phyloP scores from a whole-genome alignment of 768 basidiomycete genomes.

The Goffeauzyma gilvescens region DNA sequence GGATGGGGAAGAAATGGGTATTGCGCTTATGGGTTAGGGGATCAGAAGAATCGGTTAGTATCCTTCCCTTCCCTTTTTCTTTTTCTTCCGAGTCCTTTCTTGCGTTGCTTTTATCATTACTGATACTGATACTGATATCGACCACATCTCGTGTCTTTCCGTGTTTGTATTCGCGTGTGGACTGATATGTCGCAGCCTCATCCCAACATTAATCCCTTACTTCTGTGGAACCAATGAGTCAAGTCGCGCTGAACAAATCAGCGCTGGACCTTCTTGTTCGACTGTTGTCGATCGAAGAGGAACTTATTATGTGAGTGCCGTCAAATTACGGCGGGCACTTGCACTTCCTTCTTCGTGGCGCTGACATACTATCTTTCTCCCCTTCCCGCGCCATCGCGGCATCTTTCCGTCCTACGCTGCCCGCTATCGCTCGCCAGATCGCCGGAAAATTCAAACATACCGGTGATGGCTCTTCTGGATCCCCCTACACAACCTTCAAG shows the following conservation, averaged over 20 bases:
- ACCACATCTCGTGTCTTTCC: too few species aligned
- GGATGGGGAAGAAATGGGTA: conserved; percentile 37
- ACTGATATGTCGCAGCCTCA: conserved; percentile 32
- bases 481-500: conserved; percentile 35
- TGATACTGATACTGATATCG: too few species aligned
- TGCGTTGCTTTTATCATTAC: conserved; percentile 31
- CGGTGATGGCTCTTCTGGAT: conserved; percentile 49
- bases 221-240: conserved; percentile 54
- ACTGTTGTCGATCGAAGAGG: conserved; percentile 62
- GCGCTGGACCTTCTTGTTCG: conserved; percentile 67
- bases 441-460: conserved; percentile 71
- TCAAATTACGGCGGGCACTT: conserved; percentile 50
- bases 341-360: too few species aligned
- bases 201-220: conserved; percentile 70
- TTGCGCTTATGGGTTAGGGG: conserved; percentile 62
- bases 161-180: too few species aligned
- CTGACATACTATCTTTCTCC: too few species aligned
- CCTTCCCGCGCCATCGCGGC: too few species aligned
- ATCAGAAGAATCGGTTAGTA: conserved; percentile 40
- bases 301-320: conserved; percentile 39
- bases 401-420: conserved; percentile 11
- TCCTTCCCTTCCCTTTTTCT: too few species aligned
- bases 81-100: conserved; percentile 75
- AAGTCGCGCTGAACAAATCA: conserved; percentile 45
- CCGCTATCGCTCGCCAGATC: conserved; percentile 12